Evolutionary conservation across 257 asterid genomes (phyloP).

Genomic region (Schizonepeta tenuifolia): DNA sequence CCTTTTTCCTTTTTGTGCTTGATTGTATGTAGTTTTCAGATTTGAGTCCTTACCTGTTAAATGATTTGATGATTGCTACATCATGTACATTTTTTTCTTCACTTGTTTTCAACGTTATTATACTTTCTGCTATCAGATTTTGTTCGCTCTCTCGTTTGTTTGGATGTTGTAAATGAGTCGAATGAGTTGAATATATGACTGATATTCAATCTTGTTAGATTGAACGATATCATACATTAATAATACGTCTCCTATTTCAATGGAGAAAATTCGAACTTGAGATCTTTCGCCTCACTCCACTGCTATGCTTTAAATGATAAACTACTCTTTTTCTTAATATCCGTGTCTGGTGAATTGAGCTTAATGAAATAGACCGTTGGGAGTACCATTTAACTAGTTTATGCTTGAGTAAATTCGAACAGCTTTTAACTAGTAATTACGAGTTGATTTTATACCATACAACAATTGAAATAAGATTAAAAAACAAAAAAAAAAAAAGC

Average conservation of each 20-base stretch:
- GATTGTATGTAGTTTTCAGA: conserved; percentile 25
- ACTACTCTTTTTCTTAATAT: too few species aligned
- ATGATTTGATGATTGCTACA: conserved; percentile 16
- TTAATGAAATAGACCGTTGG: too few species aligned
- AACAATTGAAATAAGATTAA: conserved; percentile 1
- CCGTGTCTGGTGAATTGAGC: too few species aligned
- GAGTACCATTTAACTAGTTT: too few species aligned
- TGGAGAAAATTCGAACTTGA: too few species aligned
- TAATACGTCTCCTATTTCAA: too few species aligned
- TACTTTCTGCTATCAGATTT: neutral
- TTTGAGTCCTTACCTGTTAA: conserved; percentile 22
- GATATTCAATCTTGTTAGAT: too few species aligned
- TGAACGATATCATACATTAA: too few species aligned
- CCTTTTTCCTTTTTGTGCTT: conserved; percentile 9
- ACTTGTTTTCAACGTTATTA: neutral
- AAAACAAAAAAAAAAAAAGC: neutral
- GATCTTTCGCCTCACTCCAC: too few species aligned
- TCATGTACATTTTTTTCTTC: conserved; percentile 1
- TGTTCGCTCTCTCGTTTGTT: conserved; percentile 16
- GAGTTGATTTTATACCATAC: neutral
- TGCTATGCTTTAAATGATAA: too few species aligned
- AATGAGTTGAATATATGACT: neutral
- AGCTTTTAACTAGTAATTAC: neutral
- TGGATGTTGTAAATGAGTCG: neutral
- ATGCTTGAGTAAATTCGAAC: neutral